Evolutionary conservation across 2,329 filamentous ascomycete genomes (phyloP), one percentile per base, ranked within the genome.

Genomic region (Cordyceps cicadae): DNA sequence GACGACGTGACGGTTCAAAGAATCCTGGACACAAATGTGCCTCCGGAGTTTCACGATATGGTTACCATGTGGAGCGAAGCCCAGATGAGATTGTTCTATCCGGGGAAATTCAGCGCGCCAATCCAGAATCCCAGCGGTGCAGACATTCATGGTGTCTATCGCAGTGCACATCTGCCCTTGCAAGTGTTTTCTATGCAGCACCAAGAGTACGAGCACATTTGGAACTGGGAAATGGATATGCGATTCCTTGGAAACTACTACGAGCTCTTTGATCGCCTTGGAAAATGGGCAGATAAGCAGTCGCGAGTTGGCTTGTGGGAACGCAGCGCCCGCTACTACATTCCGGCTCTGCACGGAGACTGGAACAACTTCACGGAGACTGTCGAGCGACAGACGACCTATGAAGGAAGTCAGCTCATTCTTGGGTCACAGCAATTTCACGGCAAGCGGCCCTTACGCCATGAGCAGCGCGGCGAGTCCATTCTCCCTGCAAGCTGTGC

Each of bases 31-130:
- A 76, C 82, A 68, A 80, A 87, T 67, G 73, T 88, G 67, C 79
- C 89, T 0, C 78, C 82, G 62, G 89, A 93, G 69, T 96, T 96
- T 73, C 88, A 87, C 70, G 84, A 87, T 63, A 83, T 96, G 71
- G 89, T 87, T 50, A 90, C 88, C 0, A 77, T 95, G 6, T 96
- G 91, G 91, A 92, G 89, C 2, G 90, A 94, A 71, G 81, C 84
- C 57, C 89, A 93, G 72, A 93, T 96, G 89, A 80, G 81, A 61
- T 79, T 92, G 60, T 86, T 90, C 71, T 96, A 95, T 69, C 72
- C 81, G 63, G 83, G 83, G 2, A 82, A 84, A 46, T 87, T 92
- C n/a, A 86, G 88, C 66, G 84, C 87, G 50, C 83, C 86, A 1
- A 85, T 87, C 67, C 77, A 81, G 59, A 83, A 84, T 68, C 81